Evolutionary conservation across 2,329 filamentous ascomycete species (phyloP), one percentile per base, ranked within the genome.

Genomic region (Fusarium sp.): DNA sequence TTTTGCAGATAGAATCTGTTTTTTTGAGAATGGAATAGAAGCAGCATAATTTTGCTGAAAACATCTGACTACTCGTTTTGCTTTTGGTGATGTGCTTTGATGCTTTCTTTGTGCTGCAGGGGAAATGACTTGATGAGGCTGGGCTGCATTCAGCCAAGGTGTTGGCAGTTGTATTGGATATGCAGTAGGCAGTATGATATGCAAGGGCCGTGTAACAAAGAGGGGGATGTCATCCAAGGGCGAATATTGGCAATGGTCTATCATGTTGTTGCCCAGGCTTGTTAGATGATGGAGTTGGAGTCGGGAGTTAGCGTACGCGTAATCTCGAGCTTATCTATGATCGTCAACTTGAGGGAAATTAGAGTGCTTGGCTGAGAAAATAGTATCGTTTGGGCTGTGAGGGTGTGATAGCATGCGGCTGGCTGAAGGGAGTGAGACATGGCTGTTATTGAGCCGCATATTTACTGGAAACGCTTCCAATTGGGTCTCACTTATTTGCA

Each of bases 1-100:
- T 75, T 67, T 70, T 68, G 63, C 44, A 64, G 63, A 71, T 60
- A 73, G 61, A 64, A 37, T 38, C 20, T 64, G 42, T 38, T 44
- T 50, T 23, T 58, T 55, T 33, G 40, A 66, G 35, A 64, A 63
- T 30, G 38, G 53, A 42, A 70, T 58, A 56, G 54, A 58, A 48
- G 60, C 57, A 60, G 46, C 56, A 20, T 7, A 26, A 44, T 52
- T 68, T 68, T 54, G 50, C 49, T 57, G 26, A 44, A 58, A 41
- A 7, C 40, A 46, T 5, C 5, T 11, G 17, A 48, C 37, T n/a
- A 40, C 45, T 56, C 27, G n/a, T 35, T 33, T 23, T 26, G 13
- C 37, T 38, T 50, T 55, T 48, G n/a, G 35, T 38, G 53, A 64
- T 37, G 48, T 35, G 9, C 18, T 44, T 45, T 45, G 18, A 37